Evolutionary conservation across 1,284 basidiomycete species (phyloP).

Genomic region (Ceratobasidium sp.): DNA sequence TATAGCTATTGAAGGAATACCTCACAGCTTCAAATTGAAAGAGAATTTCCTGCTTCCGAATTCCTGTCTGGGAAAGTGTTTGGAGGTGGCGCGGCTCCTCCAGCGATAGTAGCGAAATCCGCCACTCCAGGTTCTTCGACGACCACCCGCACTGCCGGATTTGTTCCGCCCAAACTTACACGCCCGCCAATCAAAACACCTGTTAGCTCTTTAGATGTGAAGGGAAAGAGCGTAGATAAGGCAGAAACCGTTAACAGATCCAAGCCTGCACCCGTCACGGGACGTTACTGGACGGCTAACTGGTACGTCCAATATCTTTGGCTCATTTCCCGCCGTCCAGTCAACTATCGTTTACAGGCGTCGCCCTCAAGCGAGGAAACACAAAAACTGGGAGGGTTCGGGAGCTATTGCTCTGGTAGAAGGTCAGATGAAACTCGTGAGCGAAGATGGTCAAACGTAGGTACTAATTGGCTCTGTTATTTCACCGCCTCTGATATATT

Average conservation of each 20-base stretch:
- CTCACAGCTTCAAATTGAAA: constrained; percentile 61
- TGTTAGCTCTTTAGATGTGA: constrained; percentile 48
- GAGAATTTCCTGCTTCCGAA: constrained; percentile 67
- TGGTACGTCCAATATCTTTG: constrained; percentile 63
- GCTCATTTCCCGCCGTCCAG: not conserved
- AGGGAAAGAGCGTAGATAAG: constrained; percentile 58
- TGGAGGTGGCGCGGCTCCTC: constrained; percentile 56
- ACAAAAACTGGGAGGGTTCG: constrained; percentile 91
- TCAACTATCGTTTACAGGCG: constrained; percentile 65
- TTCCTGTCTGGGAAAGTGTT: constrained; percentile 77
- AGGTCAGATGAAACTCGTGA: constrained; percentile 70
- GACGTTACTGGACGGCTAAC: constrained; percentile 74
- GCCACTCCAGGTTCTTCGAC: constrained; percentile 50
- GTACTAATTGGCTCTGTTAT: constrained; percentile 47
- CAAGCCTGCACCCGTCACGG: constrained; percentile 43
- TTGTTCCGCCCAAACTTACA: constrained; percentile 55
- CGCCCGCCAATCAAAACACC: constrained; percentile 50
- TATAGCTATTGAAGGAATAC: not conserved
- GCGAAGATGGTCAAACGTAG: constrained; percentile 77
- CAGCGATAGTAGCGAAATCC: constrained; percentile 47
- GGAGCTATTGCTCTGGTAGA: constrained; percentile 69
- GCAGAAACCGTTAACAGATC: constrained; percentile 30
- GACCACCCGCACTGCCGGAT: constrained; percentile 59
- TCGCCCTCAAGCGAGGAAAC: constrained; percentile 81
- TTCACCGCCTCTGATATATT: not conserved